Evolutionary conservation across 495 filamentous ascomycete species (phyloP).

Genomic region (Talaromyces borbonicus): DNA sequence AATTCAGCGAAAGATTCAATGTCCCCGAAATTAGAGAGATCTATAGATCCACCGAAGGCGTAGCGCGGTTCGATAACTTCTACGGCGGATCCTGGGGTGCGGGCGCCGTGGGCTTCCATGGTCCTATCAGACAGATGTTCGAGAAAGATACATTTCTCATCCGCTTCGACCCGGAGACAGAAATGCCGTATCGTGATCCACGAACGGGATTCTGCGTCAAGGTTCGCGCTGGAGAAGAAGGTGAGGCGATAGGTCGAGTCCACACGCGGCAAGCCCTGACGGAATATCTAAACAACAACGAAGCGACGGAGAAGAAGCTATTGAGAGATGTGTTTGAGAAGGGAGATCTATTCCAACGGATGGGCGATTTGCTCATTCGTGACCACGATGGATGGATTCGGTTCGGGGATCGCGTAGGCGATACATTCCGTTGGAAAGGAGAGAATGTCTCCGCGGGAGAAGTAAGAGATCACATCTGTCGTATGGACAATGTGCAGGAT

Average conservation of each 20-base stretch:
- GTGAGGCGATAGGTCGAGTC: slow-evolving; percentile 71
- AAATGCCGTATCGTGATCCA: slow-evolving; percentile 58
- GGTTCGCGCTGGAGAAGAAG: slow-evolving; percentile 51
- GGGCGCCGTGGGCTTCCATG: slow-evolving; percentile 74
- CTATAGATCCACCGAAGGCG: slow-evolving; percentile 80
- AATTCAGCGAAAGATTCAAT: slow-evolving; percentile 74
- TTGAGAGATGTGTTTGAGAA: slow-evolving; percentile 67
- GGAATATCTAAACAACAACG: slow-evolving; percentile 71
- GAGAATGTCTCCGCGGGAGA: slow-evolving; percentile 86
- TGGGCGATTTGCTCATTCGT: slow-evolving; percentile 71
- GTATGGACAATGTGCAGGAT: slow-evolving; percentile 35
- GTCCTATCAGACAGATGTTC: slow-evolving; percentile 47
- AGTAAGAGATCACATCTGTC: slow-evolving; percentile 41
- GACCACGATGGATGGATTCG: slow-evolving; percentile 61
- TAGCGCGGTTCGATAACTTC: slow-evolving; percentile 62
- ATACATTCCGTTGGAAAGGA: slow-evolving; percentile 91
- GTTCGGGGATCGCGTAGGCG: slow-evolving; percentile 85
- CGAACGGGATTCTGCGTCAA: slow-evolving; percentile 60
- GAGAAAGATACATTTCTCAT: slow-evolving; percentile 50
- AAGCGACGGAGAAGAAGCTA: slow-evolving; percentile 68
- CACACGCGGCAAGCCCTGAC: slow-evolving; percentile 54
- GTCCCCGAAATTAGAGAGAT: slow-evolving; percentile 79
- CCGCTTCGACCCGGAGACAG: slow-evolving; percentile 61
- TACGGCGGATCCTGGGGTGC: slow-evolving; percentile 60
- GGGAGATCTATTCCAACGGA: slow-evolving; percentile 78